Conservation (phyloP, 2,329 filamentous ascomycete species). For the Fusarium ramigenum region DNA sequence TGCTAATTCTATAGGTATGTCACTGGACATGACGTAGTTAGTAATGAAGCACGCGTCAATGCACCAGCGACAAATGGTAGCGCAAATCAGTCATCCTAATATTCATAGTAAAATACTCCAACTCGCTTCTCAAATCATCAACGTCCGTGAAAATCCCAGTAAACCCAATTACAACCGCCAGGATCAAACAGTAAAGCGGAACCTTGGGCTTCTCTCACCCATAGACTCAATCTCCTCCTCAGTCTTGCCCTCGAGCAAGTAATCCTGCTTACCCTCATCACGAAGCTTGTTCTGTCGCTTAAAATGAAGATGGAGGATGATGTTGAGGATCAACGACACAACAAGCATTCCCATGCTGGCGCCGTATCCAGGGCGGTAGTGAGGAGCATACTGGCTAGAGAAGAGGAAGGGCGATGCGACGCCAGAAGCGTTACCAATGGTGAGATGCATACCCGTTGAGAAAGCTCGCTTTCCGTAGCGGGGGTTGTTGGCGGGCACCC, state of each 20-base stretch:
- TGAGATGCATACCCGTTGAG: slow-evolving; percentile 68
- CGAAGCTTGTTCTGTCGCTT: slow-evolving; percentile 48
- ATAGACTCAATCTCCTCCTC: slow-evolving; percentile 54
- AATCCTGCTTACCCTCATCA: slow-evolving; percentile 50
- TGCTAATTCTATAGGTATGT: fast-evolving
- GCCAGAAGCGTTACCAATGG: slow-evolving; percentile 68
- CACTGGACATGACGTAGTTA: fast-evolving
- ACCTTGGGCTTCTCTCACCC: slow-evolving; percentile 52
- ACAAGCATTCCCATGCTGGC: slow-evolving; percentile 60
- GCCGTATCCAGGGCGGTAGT: slow-evolving; percentile 59
- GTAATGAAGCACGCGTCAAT: fast-evolving
- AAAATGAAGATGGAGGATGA: slow-evolving; percentile 43
- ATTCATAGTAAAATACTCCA: neutral
- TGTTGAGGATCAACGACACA: slow-evolving; percentile 45
- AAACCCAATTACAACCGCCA: fast-evolving
- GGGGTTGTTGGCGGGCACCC: slow-evolving; percentile 65
- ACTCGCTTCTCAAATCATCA: neutral
- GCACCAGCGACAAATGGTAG: fast-evolving
- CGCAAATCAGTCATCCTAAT: fast-evolving
- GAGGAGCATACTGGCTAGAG: slow-evolving; percentile 52
- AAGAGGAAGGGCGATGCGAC: slow-evolving; percentile 71
- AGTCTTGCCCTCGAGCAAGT: slow-evolving; percentile 52
- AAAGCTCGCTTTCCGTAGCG: slow-evolving; percentile 72
- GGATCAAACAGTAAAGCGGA: slow-evolving; percentile 37
- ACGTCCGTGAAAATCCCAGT: fast-evolving